Evolutionary conservation across 805 yeast genomes (phyloP).

Genomic region (Lachancea meyersii): DNA sequence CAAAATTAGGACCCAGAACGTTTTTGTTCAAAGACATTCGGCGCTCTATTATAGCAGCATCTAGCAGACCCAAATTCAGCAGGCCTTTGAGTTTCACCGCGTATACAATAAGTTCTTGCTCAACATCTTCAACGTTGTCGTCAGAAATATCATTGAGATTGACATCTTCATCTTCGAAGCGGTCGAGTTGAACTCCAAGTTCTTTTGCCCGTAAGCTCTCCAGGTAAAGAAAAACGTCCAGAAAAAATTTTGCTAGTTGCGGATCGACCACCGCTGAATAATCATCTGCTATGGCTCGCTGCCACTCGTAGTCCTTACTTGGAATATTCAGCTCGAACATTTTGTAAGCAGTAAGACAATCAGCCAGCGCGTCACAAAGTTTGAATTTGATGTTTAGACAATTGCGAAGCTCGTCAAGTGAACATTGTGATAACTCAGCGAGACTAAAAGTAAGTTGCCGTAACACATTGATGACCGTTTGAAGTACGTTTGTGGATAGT

Average conservation of each 20-base stretch:
- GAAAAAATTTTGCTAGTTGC: conserved; percentile 9
- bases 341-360: conserved; percentile 23
- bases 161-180: conserved; percentile 26
- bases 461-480: conserved; percentile 10
- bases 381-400: conserved; percentile 13
- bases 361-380: conserved; percentile 21
- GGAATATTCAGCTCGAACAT: conserved; percentile 27
- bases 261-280: conserved; percentile 15
- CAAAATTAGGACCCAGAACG: conserved; percentile 21
- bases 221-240: conserved; percentile 22
- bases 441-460: conserved; percentile 15
- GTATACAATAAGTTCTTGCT: conserved; percentile 22
- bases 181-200: conserved; percentile 17
- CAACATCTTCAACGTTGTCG: conserved; percentile 12
- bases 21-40: conserved; percentile 21
- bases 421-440: conserved; percentile 4
- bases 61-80: conserved; percentile 19
- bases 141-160: conserved; percentile 18
- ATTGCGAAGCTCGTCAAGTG: background rate
- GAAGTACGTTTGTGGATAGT: conserved; percentile 4
- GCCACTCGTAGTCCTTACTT: conserved; percentile 22
- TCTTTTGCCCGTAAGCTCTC: conserved; percentile 25
- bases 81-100: conserved; percentile 28
- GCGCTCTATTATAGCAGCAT: conserved; percentile 14
- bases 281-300: conserved; percentile 11